phyloP scores from a whole-genome alignment of 2,329 filamentous ascomycete genomes.

The Cladosporium velox region DNA sequence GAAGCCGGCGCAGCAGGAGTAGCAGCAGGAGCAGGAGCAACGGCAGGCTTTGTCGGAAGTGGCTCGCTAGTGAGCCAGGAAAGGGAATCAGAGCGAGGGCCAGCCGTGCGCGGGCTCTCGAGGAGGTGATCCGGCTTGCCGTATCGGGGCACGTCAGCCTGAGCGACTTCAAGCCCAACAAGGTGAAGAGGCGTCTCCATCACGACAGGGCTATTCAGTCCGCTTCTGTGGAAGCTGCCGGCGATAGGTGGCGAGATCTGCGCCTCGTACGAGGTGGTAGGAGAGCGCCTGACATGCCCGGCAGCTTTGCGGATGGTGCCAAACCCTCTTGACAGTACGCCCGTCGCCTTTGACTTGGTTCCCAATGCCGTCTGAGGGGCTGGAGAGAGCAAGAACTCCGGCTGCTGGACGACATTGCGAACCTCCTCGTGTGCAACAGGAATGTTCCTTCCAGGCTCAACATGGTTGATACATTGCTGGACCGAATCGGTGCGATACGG shows the following conservation, averaged over 20 bases:
- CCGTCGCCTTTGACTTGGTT: neutral
- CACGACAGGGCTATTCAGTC: neutral
- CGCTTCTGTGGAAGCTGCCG: neutral
- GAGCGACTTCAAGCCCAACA: slow-evolving; percentile 3
- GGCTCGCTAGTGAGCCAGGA: neutral
- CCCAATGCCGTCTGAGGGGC: neutral
- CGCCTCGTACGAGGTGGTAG: neutral
- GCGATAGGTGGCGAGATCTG: slow-evolving; percentile 3
- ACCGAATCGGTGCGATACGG: neutral
- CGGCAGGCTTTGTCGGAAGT: neutral
- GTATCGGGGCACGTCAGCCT: neutral
- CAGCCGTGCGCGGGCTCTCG: too few relatives aligned
- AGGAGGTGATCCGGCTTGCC: neutral
- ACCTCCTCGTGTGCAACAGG: neutral
- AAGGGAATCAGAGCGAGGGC: neutral
- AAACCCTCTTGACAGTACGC: neutral
- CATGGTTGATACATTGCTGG: neutral
- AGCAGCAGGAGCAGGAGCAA: neutral
- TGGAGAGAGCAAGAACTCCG: neutral
- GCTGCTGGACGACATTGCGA: neutral
- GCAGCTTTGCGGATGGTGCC: neutral
- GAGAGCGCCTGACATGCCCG: neutral
- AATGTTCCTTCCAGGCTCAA: neutral
- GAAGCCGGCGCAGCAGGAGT: neutral
- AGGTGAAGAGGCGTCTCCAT: neutral